Conservation (phyloP, 2,329 filamentous ascomycete species). For the Lomentospora prolificans region DNA sequence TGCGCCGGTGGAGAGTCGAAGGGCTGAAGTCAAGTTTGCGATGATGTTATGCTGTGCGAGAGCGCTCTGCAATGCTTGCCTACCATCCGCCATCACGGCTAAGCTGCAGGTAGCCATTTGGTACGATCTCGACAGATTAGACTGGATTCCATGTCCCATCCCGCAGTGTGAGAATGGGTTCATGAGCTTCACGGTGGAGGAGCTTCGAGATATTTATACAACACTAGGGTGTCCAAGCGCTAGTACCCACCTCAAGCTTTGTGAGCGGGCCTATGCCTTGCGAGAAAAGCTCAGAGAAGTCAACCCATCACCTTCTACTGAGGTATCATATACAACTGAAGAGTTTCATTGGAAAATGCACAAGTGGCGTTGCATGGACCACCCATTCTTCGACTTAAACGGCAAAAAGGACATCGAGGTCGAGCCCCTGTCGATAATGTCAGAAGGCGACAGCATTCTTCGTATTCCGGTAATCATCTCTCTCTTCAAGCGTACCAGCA, state of each 20-base stretch:
- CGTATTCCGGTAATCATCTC: neutral
- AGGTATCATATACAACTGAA: neutral
- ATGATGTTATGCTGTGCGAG: conserved; percentile 11
- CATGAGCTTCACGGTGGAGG: neutral
- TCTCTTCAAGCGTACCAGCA: neutral
- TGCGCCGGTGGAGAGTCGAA: neutral
- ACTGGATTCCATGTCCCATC: conserved; percentile 13
- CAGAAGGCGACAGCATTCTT: neutral
- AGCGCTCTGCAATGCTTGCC: conserved; percentile 12
- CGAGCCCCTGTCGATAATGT: neutral
- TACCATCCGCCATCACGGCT: neutral
- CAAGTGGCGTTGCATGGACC: neutral
- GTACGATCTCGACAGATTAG: conserved; percentile 8
- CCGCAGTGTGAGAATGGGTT: neutral
- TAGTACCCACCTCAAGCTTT: neutral
- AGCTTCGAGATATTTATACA: neutral
- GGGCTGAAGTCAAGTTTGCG: neutral
- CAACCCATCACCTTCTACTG: neutral
- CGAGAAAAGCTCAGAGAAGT: neutral
- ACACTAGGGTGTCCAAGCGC: neutral
- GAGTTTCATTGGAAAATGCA: neutral
- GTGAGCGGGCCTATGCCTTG: neutral
- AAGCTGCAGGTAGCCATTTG: conserved; percentile 11
- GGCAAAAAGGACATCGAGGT: neutral
- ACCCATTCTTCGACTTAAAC: neutral